A percentile compares a stretch with the other conserved stretches of the same genome.
phyloP scores from a whole-genome alignment of 2,329 filamentous ascomycete genomes.

The Aspergillus sp. region DNA sequence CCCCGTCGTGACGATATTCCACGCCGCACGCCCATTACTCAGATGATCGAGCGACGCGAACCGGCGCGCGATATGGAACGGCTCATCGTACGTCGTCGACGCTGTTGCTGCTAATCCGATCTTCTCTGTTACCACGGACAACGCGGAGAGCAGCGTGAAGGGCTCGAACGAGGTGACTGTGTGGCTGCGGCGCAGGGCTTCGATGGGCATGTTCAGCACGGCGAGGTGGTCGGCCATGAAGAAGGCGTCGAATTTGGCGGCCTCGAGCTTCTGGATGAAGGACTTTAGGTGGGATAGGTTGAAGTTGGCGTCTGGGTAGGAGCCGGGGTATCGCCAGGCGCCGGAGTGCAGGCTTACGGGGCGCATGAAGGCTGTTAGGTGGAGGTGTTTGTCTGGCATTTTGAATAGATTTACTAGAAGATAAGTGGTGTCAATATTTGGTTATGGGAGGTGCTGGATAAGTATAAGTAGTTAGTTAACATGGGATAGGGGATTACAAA shows the following conservation, averaged over 20 bases:
- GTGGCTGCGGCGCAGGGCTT: conserved; percentile 58
- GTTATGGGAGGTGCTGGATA: too few species aligned
- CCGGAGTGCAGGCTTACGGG: conserved; percentile 58
- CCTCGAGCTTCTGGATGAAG: conserved; percentile 56
- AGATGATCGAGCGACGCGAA: conserved; percentile 55
- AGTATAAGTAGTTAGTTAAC: not conserved
- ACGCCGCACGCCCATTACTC: conserved; percentile 51
- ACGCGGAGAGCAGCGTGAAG: conserved; percentile 53
- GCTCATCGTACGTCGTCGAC: conserved; percentile 54
- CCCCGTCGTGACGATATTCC: conserved; percentile 56
- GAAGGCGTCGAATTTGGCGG: conserved; percentile 57
- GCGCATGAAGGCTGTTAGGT: conserved; percentile 61
- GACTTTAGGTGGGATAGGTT: conserved; percentile 54
- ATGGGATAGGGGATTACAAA: not conserved
- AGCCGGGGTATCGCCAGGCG: conserved; percentile 57
- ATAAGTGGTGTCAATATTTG: not conserved
- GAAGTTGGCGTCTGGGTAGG: conserved; percentile 59
- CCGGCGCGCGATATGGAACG: conserved; percentile 54
- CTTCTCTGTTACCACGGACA: conserved; percentile 49
- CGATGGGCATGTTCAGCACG: conserved; percentile 57
- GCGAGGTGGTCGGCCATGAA: conserved; percentile 59
- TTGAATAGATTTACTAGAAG: not conserved
- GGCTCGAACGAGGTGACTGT: conserved; percentile 60
- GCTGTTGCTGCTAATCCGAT: conserved; percentile 56
- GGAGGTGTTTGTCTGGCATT: conserved; percentile 37